phyloP scores from a whole-genome alignment of 257 asterid species.

The Nicotiana attenuata region DNA sequence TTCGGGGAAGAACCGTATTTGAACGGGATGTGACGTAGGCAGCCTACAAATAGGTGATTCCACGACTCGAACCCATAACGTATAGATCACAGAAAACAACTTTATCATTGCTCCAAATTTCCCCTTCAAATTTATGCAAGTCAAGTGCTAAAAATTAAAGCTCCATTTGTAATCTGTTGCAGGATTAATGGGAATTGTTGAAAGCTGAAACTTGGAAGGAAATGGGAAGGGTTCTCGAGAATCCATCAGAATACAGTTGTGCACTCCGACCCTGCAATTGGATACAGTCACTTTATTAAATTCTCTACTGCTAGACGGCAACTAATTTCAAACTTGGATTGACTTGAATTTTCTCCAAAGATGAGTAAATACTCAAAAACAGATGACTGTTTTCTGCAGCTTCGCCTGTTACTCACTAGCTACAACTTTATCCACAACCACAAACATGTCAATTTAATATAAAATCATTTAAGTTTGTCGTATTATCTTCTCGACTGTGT shows the following conservation, averaged over 20 bases:
- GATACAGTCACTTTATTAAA: neutral
- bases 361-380: neutral
- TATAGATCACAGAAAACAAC: too few species aligned
- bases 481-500: neutral
- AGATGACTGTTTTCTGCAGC: neutral
- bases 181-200: neutral
- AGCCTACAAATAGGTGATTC: too few species aligned
- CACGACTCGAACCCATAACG: too few species aligned
- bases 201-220: neutral
- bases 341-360: neutral
- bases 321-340: slow-evolving; percentile 5
- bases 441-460: neutral
- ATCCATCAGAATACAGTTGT: neutral
- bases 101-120: too few species aligned
- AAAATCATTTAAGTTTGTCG: neutral
- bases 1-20: too few species aligned
- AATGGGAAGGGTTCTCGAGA: neutral
- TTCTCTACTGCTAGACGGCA: neutral
- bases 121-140: too few species aligned
- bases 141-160: too few species aligned
- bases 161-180: neutral
- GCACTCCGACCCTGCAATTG: neutral
- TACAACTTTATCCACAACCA: neutral
- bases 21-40: too few species aligned
- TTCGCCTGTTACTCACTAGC: neutral